phyloP scores from a whole-genome alignment of 345 rosid genomes.

The Pseudoturritis turrita region DNA sequence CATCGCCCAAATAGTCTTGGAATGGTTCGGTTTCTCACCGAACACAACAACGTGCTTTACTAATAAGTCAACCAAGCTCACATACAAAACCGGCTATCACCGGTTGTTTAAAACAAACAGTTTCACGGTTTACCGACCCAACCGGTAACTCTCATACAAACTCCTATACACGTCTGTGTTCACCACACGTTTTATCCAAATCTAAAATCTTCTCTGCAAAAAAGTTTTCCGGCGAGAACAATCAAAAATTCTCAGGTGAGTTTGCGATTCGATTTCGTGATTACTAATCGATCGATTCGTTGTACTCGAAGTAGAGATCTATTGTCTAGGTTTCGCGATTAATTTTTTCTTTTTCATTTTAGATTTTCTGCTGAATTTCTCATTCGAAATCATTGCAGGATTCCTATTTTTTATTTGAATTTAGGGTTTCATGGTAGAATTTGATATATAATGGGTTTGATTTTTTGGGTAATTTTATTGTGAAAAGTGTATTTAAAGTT shows the following conservation, averaged over 20 bases:
- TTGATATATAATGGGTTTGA: background rate
- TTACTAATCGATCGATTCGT: background rate
- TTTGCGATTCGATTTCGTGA: background rate
- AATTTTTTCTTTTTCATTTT: background rate
- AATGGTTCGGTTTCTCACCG: conserved; percentile 8
- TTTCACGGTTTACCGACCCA: background rate
- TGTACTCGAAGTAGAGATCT: background rate
- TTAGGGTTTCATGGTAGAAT: background rate
- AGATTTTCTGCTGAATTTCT: background rate
- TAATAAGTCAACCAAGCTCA: background rate
- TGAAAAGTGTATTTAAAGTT: background rate
- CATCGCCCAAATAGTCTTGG: background rate
- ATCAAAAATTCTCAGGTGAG: conserved; percentile 22
- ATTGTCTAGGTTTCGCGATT: background rate
- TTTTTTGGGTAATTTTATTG: background rate
- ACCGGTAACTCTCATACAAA: conserved; percentile 13
- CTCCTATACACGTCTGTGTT: conserved; percentile 23
- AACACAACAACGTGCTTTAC: conserved; percentile 8
- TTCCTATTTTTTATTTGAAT: background rate
- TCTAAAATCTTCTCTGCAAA: conserved; percentile 13
- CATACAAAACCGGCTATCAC: conserved; percentile 14
- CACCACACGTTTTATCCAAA: conserved; percentile 27
- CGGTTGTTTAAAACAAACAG: background rate
- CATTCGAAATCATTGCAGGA: background rate
- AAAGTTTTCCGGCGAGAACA: conserved; percentile 7